Percentiles rank a stretch among this genome's conserved stretches.
Conservation (phyloP, 495 filamentous ascomycete genomes). For the Lichina pygmaea region DNA sequence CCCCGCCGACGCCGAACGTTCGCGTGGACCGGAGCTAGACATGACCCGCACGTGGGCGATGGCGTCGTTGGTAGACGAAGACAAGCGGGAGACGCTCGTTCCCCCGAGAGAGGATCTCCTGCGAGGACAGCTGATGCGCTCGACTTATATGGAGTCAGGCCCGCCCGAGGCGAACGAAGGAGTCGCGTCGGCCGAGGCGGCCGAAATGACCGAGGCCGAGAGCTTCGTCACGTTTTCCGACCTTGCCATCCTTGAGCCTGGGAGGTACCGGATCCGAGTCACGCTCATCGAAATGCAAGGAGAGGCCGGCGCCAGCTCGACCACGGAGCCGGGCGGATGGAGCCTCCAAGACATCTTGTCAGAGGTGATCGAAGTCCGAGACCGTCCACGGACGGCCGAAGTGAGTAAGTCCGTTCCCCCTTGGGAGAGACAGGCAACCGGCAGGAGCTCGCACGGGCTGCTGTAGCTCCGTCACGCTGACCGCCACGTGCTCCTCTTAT, state of each 20-base stretch:
- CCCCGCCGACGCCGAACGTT: neutral
- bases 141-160: neutral
- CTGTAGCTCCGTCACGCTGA: too few species aligned
- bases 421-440: too few species aligned
- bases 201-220: neutral
- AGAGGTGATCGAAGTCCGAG: neutral
- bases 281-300: conserved; percentile 1
- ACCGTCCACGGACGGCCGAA: neutral
- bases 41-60: conserved; percentile 1
- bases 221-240: conserved; percentile 1
- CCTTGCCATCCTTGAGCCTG: neutral
- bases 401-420: neutral
- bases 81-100: neutral
- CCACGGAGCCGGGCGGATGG: neutral
- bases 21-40: neutral
- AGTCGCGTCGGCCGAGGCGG: neutral
- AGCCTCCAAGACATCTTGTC: neutral
- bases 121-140: neutral
- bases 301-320: neutral
- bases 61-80: conserved; percentile 1
- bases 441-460: too few species aligned
- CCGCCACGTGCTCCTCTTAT: too few species aligned
- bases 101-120: neutral
- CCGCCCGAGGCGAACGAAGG: neutral
- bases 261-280: conserved; percentile 1